phyloP scores from a whole-genome alignment of 176 grass and related monocot species.

The Echinochloa phyllopogon region DNA sequence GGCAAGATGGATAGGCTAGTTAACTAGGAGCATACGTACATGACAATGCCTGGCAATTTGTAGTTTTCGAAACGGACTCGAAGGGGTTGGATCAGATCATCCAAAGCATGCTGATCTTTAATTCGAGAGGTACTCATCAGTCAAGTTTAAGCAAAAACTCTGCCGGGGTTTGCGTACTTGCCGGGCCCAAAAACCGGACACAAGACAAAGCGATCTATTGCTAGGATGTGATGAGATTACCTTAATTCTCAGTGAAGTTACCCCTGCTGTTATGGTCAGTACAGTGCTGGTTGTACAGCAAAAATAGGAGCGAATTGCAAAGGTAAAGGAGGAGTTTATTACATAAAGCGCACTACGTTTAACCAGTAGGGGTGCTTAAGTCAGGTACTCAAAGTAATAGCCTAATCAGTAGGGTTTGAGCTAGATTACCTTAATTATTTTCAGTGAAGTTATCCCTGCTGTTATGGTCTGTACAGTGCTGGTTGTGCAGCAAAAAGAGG shows the following conservation, averaged over 20 bases:
- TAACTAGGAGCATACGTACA: not conserved
- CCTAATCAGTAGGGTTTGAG: constrained; percentile 39
- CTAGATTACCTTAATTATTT: not conserved
- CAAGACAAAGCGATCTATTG: not conserved
- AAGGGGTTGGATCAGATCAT: not conserved
- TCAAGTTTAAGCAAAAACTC: constrained; percentile 17
- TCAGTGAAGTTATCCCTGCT: not conserved
- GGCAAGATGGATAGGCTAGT: constrained; percentile 28
- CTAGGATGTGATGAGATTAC: not conserved
- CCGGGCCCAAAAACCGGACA: not conserved
- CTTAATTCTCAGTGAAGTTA: not conserved
- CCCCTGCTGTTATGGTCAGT: not conserved
- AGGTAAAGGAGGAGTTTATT: not conserved
- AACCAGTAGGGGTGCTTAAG: constrained; percentile 17
- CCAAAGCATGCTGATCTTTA: not conserved
- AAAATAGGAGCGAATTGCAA: not conserved
- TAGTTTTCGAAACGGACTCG: constrained; percentile 23
- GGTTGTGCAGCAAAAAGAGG: not conserved
- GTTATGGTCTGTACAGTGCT: not conserved
- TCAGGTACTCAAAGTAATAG: not conserved
- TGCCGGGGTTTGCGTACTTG: not conserved
- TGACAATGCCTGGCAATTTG: constrained; percentile 34
- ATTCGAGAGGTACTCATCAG: not conserved
- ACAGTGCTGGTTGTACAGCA: not conserved
- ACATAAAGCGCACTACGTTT: not conserved